Conservation (phyloP, 2,329 filamentous ascomycete genomes). For the Fusarium sp. region DNA sequence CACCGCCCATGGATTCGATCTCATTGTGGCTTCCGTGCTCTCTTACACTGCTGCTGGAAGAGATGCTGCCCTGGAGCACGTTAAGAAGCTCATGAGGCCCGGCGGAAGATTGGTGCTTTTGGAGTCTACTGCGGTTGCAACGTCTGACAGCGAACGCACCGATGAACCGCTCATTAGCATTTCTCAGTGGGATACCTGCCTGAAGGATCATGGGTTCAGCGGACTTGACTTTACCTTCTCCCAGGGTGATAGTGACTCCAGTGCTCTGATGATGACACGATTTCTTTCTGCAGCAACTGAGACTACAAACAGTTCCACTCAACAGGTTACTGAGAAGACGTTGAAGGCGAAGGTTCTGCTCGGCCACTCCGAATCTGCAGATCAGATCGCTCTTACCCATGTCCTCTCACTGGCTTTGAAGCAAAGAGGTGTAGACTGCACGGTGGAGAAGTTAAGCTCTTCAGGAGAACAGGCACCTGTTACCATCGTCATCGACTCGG, state of each 20-base stretch:
- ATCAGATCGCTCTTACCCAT: background rate
- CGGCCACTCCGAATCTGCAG: background rate
- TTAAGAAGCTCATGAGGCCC: slow-evolving; percentile 6
- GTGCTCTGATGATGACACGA: background rate
- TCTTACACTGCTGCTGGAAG: background rate
- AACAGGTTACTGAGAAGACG: background rate
- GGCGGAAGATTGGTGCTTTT: slow-evolving; percentile 1
- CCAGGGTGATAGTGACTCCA: background rate
- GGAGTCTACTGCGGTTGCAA: background rate
- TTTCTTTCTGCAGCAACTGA: background rate
- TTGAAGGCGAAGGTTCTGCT: background rate
- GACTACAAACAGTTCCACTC: background rate
- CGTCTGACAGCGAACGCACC: background rate
- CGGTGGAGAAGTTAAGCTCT: background rate
- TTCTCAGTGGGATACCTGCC: background rate
- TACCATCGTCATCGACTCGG: slow-evolving; percentile 4
- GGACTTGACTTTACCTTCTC: background rate
- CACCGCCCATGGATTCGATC: background rate
- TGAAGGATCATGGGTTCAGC: background rate
- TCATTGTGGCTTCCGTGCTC: background rate
- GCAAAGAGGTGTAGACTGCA: background rate
- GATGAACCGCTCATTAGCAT: background rate
- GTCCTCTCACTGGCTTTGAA: background rate
- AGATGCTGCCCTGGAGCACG: background rate
- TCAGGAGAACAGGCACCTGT: background rate